Evolutionary conservation across 176 grass and related monocot genomes (phyloP).

Genomic region (Cocos nucifera): DNA sequence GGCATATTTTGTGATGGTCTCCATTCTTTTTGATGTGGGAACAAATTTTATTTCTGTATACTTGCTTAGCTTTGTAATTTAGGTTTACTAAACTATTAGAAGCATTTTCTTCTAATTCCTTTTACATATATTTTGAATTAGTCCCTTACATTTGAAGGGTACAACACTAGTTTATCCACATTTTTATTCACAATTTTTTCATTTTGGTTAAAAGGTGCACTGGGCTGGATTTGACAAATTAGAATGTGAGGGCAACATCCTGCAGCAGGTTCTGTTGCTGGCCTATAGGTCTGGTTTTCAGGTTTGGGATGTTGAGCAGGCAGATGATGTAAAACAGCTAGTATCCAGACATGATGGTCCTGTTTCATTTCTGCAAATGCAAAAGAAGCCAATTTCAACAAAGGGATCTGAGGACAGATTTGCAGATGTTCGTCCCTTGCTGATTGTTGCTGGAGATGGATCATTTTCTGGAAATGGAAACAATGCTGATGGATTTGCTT

Average conservation of each 20-base stretch:
- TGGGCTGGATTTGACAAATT: slow-evolving; percentile 96
- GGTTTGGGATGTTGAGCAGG: slow-evolving; percentile 94
- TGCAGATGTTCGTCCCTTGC: slow-evolving; percentile 59
- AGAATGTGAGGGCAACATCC: slow-evolving; percentile 35
- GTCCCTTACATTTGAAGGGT: too few species aligned
- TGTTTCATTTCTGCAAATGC: slow-evolving; percentile 82
- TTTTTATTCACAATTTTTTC: slow-evolving; percentile 6
- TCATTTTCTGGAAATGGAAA: slow-evolving; percentile 36
- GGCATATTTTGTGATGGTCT: too few species aligned
- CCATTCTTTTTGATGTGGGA: too few species aligned
- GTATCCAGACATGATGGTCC: slow-evolving; percentile 62
- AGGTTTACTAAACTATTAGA: too few species aligned
- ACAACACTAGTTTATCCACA: too few species aligned
- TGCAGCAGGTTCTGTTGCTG: slow-evolving; percentile 59
- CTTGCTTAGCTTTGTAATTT: too few species aligned
- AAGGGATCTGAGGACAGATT: slow-evolving; percentile 48
- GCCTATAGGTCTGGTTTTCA: slow-evolving; percentile 88
- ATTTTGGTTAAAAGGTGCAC: slow-evolving; percentile 42
- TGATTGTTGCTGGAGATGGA: slow-evolving; percentile 54
- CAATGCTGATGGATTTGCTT: slow-evolving; percentile 30
- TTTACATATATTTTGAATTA: too few species aligned
- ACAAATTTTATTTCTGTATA: too few species aligned
- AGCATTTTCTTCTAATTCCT: too few species aligned
- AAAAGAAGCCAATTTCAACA: slow-evolving; percentile 60
- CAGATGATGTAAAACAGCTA: slow-evolving; percentile 79